Conservation (phyloP, 1,284 basidiomycete genomes). For the Phylloporus sp. region DNA sequence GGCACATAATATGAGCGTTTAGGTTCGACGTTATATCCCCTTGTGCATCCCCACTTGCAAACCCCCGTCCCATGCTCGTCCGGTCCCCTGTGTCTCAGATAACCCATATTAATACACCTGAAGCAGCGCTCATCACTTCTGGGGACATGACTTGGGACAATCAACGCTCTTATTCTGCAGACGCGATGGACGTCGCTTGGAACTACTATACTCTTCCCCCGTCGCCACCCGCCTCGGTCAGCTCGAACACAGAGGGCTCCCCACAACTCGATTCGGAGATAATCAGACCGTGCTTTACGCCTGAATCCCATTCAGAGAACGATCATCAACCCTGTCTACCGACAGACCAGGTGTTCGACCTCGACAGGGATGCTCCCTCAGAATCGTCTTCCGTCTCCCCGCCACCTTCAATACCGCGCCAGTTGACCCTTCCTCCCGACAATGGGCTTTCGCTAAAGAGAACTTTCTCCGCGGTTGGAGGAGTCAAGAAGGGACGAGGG, state of each 20-base stretch:
- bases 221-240: constrained; percentile 55
- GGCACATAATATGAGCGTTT: constrained; percentile 24
- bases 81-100: constrained; percentile 39
- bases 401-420: constrained; percentile 37
- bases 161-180: constrained; percentile 43
- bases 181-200: constrained; percentile 47
- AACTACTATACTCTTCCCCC: constrained; percentile 53
- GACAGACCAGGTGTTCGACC: constrained; percentile 73
- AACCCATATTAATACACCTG: constrained; percentile 58
- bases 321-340: constrained; percentile 62
- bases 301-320: constrained; percentile 47
- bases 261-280: constrained; percentile 50
- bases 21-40: constrained; percentile 25
- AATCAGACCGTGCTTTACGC: constrained; percentile 52
- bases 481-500: constrained; percentile 61
- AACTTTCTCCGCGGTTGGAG: constrained; percentile 47
- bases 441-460: constrained; percentile 42
- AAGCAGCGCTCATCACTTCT: constrained; percentile 53
- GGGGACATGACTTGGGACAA: constrained; percentile 52
- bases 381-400: constrained; percentile 43
- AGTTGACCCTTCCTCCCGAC: constrained; percentile 35
- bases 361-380: constrained; percentile 42
- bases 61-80: constrained; percentile 16
- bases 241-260: constrained; percentile 48
- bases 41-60: constrained; percentile 12